Evolutionary conservation across 495 filamentous ascomycete genomes (phyloP), one percentile per base, ranked within the genome.

Genomic region (Aspergillus affinis): DNA sequence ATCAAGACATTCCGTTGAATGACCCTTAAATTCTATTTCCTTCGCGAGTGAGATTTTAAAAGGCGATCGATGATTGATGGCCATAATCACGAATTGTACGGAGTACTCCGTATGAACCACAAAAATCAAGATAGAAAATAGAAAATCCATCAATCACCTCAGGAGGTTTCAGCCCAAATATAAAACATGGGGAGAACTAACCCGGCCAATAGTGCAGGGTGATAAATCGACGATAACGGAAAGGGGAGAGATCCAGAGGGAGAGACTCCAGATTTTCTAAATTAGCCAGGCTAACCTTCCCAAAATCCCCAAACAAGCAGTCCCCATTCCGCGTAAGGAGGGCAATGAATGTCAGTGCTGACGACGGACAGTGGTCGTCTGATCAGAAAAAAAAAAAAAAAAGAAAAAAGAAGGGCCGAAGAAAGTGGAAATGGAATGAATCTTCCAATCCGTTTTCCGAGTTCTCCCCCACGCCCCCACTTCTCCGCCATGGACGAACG

Each of bases 281-380:
- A 32, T 32, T 49, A 30, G 48, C 55, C 32, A 55, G 54, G 60
- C 49, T 44, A 58, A 58, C 48, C 48, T 57, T 47, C 49, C 60
- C 48, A 57, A 58, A 36, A 30, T 44, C 18, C 54, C 44, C 21
- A 56, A 46, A 52, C 17, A 51, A 57, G 46, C 54, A 57, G 26
- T 45, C 47, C n/a, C 51, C 53, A 48, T 52, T 46, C 17, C 36
- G 53, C 17, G 54, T 46, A 57, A 57, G 60, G 41, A 57, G 27
- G 50, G 50, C 19, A 6, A 30, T 6, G 50, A 21, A 32, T 21
- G 20, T n/a, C 26, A 27, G 50, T 64, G 58, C 65, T 72, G 69
- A 73, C 64, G 68, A 71, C 58, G 61, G 58, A 20, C 21, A 36
- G 26, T 57, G 74, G 74, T 77, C 74, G 72, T 74, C 71, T 75